Evolutionary conservation across 2,329 filamentous ascomycete species (phyloP), one percentile per base, ranked within the genome.

Genomic region (Trichoderma breve): DNA sequence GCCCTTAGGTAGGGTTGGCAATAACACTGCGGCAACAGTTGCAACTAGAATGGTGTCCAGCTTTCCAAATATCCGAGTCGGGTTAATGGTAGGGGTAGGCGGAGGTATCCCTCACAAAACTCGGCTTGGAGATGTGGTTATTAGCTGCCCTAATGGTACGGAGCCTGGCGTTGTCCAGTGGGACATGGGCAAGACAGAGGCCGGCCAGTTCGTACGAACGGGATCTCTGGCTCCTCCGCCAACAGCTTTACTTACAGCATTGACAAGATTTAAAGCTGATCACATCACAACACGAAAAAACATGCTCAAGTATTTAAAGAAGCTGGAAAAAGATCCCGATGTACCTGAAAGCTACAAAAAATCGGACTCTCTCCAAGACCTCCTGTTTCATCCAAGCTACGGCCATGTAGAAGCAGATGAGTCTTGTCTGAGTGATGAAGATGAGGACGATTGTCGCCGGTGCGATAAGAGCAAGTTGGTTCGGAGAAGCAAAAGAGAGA

Each of bases 1-100:
- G 2, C 80, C 81, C 7, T 72, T 76, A 14, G 79, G 80, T 0
- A 74, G 76, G 51, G 77, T 77, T 39, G 81, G 81, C 3, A 79
- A 65, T 21, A 73, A 62, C 11, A 77, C 78, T 7, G 79, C 81
- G 6, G 74, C 79, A 11, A 70, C 58, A 0, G 78, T 83, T 3
- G 79, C 78, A 15, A 73, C 68, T 51, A 73, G 79, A 51, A 80
- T 83, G 76, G 53, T 77, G n/a, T 68, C 71, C 21, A 78, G 67
- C 26, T 83, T 83, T 70, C 75, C 77, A 0, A 78, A 78, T 14
- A 73, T 76, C 3, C 30, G 71, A 3, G 36, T 75, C 8, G 55
- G 68, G 1, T 34, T 77, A 3, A 74, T 76, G 72, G 75, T 76
- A 21, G 75, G 75, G 26, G 72, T 77, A 21, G 75, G 74, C 3